Percentiles rank a stretch among this genome's conserved stretches.
Evolutionary conservation across 2,329 filamentous ascomycete species (phyloP).

Genomic region (Domatiomyces catenatus): DNA sequence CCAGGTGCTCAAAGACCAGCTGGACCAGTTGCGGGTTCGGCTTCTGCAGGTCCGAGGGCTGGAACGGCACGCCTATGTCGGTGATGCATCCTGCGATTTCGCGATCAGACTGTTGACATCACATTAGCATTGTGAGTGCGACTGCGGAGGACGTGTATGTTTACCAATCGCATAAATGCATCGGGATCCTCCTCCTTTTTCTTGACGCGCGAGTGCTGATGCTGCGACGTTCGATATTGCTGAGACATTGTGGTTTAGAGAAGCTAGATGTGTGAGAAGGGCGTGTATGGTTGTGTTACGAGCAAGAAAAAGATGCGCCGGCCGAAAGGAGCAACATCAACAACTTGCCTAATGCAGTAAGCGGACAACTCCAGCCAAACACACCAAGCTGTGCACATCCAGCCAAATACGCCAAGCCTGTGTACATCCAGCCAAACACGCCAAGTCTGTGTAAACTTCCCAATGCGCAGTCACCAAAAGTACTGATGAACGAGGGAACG

Average conservation of each 20-base stretch:
- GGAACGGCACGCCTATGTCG: constrained; percentile 87
- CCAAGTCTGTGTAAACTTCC: too few relatives aligned
- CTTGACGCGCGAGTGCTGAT: constrained; percentile 32
- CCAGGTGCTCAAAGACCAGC: constrained; percentile 96
- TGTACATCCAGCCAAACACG: neutral
- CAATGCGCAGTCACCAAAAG: too few relatives aligned
- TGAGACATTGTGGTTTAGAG: constrained; percentile 33
- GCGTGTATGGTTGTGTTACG: neutral
- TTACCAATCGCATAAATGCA: constrained; percentile 42
- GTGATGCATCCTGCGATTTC: constrained; percentile 96
- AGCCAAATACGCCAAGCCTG: too few relatives aligned
- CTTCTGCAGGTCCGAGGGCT: constrained; percentile 73
- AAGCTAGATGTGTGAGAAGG: neutral
- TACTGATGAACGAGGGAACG: too few relatives aligned
- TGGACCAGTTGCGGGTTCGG: constrained; percentile 90
- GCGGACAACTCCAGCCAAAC: neutral
- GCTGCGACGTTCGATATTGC: constrained; percentile 30
- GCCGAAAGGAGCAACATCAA: neutral
- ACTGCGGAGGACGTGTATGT: constrained; percentile 8
- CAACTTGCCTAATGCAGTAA: neutral
- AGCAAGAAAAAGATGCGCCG: neutral
- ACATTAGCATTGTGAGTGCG: constrained; percentile 17
- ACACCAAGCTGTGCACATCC: too few relatives aligned
- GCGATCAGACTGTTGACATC: constrained; percentile 38
- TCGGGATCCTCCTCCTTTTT: constrained; percentile 44